Percentiles rank a stretch among this genome's conserved stretches.
These are phyloP conservation scores for Nitzschia sp. DNA, from an alignment of 108 stramenopile species.

Conservation along the genomic window DNA sequence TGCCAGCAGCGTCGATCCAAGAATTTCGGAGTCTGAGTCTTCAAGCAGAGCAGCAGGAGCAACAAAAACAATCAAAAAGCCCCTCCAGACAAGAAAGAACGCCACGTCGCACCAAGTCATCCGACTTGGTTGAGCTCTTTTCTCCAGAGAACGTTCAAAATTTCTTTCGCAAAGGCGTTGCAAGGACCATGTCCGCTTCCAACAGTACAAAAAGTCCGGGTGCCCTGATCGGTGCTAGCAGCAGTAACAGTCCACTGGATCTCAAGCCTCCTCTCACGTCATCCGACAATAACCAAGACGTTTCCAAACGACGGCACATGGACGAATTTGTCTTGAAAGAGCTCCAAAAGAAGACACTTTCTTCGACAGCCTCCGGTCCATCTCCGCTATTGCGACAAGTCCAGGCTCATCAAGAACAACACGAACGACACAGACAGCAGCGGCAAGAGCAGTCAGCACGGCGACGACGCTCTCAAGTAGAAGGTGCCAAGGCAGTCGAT, in stretches of 20 bases:
- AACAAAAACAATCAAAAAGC: neutral
- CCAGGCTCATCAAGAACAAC: neutral
- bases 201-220: neutral
- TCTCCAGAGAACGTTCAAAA: neutral
- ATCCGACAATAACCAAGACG: neutral
- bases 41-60: neutral
- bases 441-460: neutral
- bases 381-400: neutral
- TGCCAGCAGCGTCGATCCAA: neutral
- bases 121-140: neutral
- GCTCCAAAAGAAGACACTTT: slow-evolving; percentile 4
- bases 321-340: slow-evolving; percentile 17
- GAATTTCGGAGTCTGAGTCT: neutral
- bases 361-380: neutral
- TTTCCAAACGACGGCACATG: slow-evolving; percentile 7
- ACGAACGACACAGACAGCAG: slow-evolving; percentile 1
- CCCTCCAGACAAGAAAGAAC: neutral
- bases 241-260: neutral
- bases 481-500: neutral
- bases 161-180: neutral
- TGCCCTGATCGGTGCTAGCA: neutral
- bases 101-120: neutral
- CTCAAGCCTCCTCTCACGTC: neutral
- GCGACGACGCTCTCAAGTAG: neutral
- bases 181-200: neutral